phyloP scores from a whole-genome alignment of 1,139 yeast species.

The Geotrichum phurueaensis region DNA sequence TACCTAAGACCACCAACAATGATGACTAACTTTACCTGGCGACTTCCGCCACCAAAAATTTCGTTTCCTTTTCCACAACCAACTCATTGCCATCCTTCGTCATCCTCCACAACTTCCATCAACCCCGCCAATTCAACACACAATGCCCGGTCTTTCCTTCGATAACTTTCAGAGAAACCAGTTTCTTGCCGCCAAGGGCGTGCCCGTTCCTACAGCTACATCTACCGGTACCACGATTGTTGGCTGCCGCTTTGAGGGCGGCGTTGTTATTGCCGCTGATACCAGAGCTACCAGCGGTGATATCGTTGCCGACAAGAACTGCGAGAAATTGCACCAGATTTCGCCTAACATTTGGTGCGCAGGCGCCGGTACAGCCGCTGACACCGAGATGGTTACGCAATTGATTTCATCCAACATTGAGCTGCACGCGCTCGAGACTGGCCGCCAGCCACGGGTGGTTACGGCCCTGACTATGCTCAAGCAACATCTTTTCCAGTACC shows the following conservation, averaged over 20 bases:
- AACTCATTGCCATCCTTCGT: background rate
- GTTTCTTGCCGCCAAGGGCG: slow-evolving; percentile 64
- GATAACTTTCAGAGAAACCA: slow-evolving; percentile 89
- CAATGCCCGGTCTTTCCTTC: slow-evolving; percentile 85
- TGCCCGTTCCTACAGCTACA: slow-evolving; percentile 76
- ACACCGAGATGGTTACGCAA: slow-evolving; percentile 94
- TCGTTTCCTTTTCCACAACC: background rate
- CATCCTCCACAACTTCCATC: background rate
- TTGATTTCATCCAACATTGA: slow-evolving; percentile 86
- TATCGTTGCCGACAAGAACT: slow-evolving; percentile 95
- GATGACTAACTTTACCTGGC: background rate
- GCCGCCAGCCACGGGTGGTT: slow-evolving; percentile 86
- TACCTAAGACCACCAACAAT: background rate
- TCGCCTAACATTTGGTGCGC: slow-evolving; percentile 98
- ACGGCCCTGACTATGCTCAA: slow-evolving; percentile 89
- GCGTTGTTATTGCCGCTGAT: slow-evolving; percentile 97
- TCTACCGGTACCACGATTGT: slow-evolving; percentile 98
- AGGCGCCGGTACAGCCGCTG: slow-evolving; percentile 99
- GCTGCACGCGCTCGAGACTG: slow-evolving; percentile 74
- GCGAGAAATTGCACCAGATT: slow-evolving; percentile 89
- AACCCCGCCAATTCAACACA: slow-evolving; percentile 10
- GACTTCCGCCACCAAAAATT: background rate
- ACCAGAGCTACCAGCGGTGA: slow-evolving; percentile 96
- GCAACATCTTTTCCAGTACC: slow-evolving; percentile 93
- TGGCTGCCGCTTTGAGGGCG: slow-evolving; percentile 85